These are phyloP conservation scores for Aspergillus leporis DNA, from an alignment of 495 filamentous ascomycete species.

Conservation along the genomic window DNA sequence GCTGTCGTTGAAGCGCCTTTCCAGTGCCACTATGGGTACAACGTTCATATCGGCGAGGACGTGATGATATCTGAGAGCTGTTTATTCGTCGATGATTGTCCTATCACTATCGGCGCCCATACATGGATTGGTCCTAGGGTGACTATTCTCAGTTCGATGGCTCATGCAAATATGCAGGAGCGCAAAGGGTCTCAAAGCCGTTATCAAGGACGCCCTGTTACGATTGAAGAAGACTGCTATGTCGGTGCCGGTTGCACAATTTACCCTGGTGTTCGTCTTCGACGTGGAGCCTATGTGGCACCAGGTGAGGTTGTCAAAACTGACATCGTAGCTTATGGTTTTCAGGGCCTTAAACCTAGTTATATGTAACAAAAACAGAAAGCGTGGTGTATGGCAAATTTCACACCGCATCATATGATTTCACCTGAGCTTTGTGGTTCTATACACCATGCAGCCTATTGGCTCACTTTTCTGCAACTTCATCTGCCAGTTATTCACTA, in stretches of 20 bases:
- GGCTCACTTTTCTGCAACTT: neutral
- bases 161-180: constrained; percentile 72
- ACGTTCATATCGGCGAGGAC: constrained; percentile 84
- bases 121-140: constrained; percentile 87
- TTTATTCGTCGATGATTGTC: constrained; percentile 77
- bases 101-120: constrained; percentile 71
- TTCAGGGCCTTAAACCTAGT: constrained; percentile 46
- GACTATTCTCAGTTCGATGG: constrained; percentile 75
- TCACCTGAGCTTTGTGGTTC: neutral
- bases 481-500: neutral
- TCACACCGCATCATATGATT: neutral
- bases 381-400: too few species aligned
- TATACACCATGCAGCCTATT: neutral
- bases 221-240: constrained; percentile 87
- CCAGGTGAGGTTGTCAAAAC: constrained; percentile 49
- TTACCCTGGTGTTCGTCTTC: constrained; percentile 56
- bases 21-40: constrained; percentile 93
- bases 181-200: constrained; percentile 73
- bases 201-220: constrained; percentile 69
- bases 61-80: constrained; percentile 86
- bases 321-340: constrained; percentile 46
- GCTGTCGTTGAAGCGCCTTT: constrained; percentile 88
- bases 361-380: constrained; percentile 35
- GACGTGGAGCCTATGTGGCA: constrained; percentile 45
- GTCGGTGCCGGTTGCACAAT: constrained; percentile 86